A percentile compares a stretch with the other conserved stretches of the same genome.
Evolutionary conservation across 140 eudicot genomes (phyloP).

Genomic region (Senecio squalidus): DNA sequence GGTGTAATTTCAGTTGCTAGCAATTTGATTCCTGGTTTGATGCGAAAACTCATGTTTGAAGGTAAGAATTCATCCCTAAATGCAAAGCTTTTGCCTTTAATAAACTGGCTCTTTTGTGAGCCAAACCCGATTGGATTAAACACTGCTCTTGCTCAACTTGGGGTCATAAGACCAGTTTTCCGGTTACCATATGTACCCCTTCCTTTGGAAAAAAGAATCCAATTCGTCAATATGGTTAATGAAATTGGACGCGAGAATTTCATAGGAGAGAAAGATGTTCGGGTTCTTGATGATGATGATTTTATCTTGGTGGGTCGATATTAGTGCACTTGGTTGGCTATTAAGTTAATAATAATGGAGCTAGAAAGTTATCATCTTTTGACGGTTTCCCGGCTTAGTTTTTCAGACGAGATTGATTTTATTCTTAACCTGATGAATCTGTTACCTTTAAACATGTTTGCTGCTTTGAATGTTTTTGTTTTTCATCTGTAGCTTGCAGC

Average conservation of each 20-base stretch:
- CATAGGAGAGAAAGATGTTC: slow-evolving; percentile 64
- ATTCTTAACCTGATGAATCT: neutral
- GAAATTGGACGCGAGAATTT: slow-evolving; percentile 65
- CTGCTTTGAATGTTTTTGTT: neutral
- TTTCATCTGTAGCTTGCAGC: neutral
- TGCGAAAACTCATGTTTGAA: slow-evolving; percentile 54
- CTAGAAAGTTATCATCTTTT: neutral
- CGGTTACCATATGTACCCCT: slow-evolving; percentile 77
- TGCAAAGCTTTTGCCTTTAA: slow-evolving; percentile 47
- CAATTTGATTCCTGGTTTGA: slow-evolving; percentile 62
- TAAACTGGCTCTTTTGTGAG: slow-evolving; percentile 73
- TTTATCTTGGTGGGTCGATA: slow-evolving; percentile 63
- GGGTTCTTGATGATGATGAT: slow-evolving; percentile 70
- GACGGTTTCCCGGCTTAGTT: neutral
- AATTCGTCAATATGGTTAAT: slow-evolving; percentile 56
- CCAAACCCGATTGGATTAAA: slow-evolving; percentile 80
- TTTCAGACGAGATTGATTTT: neutral
- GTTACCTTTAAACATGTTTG: neutral
- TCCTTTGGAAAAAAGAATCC: slow-evolving; percentile 51
- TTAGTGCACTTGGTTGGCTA: slow-evolving; percentile 40
- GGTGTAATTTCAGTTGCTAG: slow-evolving; percentile 61
- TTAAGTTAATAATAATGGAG: slow-evolving; percentile 13
- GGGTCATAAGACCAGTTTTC: slow-evolving; percentile 70
- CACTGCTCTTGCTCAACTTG: slow-evolving; percentile 84
- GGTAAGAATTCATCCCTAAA: slow-evolving; percentile 36